Percentiles rank a stretch among this genome's conserved stretches.
phyloP scores from a whole-genome alignment of 805 yeast genomes.

The Myxozyma vanderwaltii region DNA sequence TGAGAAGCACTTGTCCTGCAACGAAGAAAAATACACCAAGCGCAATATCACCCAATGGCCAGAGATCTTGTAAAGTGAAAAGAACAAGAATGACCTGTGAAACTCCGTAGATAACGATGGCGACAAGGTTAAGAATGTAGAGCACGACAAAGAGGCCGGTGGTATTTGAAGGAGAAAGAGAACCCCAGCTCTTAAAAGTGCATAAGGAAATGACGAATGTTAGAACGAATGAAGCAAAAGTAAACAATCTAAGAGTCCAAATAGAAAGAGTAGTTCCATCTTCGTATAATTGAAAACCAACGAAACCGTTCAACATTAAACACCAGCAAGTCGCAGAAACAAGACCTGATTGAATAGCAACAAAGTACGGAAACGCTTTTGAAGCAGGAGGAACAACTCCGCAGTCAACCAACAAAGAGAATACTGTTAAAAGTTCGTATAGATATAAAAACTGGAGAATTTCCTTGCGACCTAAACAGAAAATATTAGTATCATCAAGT shows the following conservation, averaged over 20 bases:
- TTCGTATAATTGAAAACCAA: conserved; percentile 91
- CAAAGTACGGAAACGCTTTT: conserved; percentile 74
- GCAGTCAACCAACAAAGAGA: conserved; percentile 79
- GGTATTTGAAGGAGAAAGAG: conserved; percentile 54
- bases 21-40: conserved; percentile 73
- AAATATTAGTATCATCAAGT: background rate
- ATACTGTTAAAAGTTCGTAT: conserved; percentile 57
- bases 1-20: conserved; percentile 76
- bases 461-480: conserved; percentile 63
- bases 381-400: conserved; percentile 92
- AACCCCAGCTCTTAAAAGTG: conserved; percentile 68
- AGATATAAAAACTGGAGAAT: conserved; percentile 72
- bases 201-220: conserved; percentile 68
- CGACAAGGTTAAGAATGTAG: conserved; percentile 70
- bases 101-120: conserved; percentile 61
- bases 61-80: conserved; percentile 68
- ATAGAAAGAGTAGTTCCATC: conserved; percentile 79
- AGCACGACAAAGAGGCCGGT: conserved; percentile 68
- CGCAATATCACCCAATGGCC: conserved; percentile 87
- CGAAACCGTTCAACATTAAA: conserved; percentile 69
- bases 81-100: conserved; percentile 71
- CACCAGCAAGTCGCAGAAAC: conserved; percentile 72
- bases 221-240: conserved; percentile 60
- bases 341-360: conserved; percentile 75
- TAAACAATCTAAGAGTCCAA: conserved; percentile 54